These are phyloP conservation scores for Salix dunnii DNA, from an alignment of 345 rosid species.

Conservation along the genomic window DNA sequence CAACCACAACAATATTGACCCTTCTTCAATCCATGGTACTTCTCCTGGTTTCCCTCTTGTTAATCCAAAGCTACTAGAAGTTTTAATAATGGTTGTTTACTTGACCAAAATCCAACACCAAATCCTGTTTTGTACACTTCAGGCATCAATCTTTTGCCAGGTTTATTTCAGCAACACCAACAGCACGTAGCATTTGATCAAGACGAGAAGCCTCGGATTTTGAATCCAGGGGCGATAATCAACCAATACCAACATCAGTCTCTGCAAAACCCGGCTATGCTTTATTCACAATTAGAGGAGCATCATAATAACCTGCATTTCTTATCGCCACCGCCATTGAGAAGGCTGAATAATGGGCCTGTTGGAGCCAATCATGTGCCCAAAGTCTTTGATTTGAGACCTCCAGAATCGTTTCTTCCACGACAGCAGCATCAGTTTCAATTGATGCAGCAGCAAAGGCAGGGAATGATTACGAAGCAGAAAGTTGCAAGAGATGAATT, in stretches of 20 bases:
- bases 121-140: constrained; percentile 11
- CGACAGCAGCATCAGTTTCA: constrained; percentile 33
- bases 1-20: constrained; percentile 27
- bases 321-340: constrained; percentile 43
- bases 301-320: constrained; percentile 33
- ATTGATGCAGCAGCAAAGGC: constrained; percentile 33
- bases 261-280: constrained; percentile 45
- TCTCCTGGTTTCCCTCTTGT: constrained; percentile 31
- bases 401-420: constrained; percentile 37
- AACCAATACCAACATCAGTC: constrained; percentile 53
- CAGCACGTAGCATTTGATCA: constrained; percentile 20
- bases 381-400: constrained; percentile 19
- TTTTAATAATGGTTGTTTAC: constrained; percentile 17
- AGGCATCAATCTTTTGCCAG: constrained; percentile 16
- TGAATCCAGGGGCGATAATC: constrained; percentile 38
- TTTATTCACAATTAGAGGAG: constrained; percentile 40
- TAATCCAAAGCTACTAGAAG: constrained; percentile 14
- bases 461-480: constrained; percentile 31
- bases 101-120: constrained; percentile 20
- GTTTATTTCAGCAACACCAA: constrained; percentile 21
- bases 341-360: constrained; percentile 25
- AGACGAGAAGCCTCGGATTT: constrained; percentile 49
- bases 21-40: constrained; percentile 28
- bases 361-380: constrained; percentile 11
- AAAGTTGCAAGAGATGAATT: constrained; percentile 39